Conservation (phyloP, 345 rosid species). For the Triadica sebifera region DNA sequence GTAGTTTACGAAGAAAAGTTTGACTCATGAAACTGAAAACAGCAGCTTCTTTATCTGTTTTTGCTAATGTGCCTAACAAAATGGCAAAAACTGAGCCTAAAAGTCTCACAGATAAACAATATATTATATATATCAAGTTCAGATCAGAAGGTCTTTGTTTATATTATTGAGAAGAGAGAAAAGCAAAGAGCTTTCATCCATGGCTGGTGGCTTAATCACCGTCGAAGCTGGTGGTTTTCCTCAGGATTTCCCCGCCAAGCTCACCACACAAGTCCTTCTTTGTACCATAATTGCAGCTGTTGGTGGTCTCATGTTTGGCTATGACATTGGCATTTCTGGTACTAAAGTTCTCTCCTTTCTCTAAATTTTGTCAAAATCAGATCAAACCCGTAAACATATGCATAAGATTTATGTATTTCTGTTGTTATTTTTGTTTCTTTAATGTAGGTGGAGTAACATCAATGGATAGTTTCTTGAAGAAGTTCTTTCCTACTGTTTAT, state of each 20-base stretch:
- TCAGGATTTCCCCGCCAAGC: slow-evolving; percentile 18
- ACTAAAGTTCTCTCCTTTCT: not conserved
- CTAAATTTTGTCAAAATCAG: not conserved
- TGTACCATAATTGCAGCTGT: slow-evolving; percentile 57
- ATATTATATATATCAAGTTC: not conserved
- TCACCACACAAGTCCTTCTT: slow-evolving; percentile 34
- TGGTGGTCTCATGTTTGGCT: slow-evolving; percentile 73
- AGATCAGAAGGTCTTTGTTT: not conserved
- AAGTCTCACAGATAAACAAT: no score
- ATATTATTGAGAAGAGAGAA: not conserved
- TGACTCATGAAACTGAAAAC: no score
- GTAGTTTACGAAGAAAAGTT: no score
- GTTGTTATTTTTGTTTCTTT: not conserved
- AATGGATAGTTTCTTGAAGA: slow-evolving; percentile 73
- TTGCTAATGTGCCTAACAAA: no score
- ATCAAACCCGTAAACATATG: not conserved
- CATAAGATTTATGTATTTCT: no score
- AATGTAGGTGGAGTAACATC: slow-evolving; percentile 70
- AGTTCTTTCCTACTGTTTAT: slow-evolving; percentile 59
- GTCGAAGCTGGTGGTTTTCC: slow-evolving; percentile 10
- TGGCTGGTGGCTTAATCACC: slow-evolving; percentile 6
- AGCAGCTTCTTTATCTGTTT: no score
- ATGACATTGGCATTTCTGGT: slow-evolving; percentile 68
- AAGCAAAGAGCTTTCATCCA: not conserved
- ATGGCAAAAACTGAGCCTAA: no score